Evolutionary conservation across 164 flowering plant genomes (phyloP), one percentile per base, ranked within the genome.

Genomic region (Vitis rotundifolia): DNA sequence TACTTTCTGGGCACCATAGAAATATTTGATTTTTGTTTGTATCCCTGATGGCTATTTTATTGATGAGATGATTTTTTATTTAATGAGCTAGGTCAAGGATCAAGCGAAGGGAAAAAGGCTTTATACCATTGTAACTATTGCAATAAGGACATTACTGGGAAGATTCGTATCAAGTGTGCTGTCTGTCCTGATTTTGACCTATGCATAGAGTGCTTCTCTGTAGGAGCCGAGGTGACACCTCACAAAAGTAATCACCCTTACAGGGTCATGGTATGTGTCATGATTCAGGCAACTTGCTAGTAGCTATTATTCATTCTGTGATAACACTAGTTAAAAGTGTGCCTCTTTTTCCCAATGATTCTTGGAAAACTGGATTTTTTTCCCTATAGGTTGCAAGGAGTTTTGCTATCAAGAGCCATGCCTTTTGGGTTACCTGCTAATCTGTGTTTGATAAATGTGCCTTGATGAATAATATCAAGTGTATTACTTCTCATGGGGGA

Each of bases 61-160:
- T 68, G 31, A 5, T 26, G 9, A 31, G 3, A 37, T 66, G 26
- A 60, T 57, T 68, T 49, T 12, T 48, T 61, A 54, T 67, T 26
- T 19, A 16, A 6, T 31, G 74, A 44, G 49, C 28, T 75, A 84
- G 91, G 84, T 73, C 89, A 81, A 77, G 93, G 88, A 77, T 68
- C 85, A 56, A 70, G 63, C 64, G 93, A 89, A 49, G 90, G 93
- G 76, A 87, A 87, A 75, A 78, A 64, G 79, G 90, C 95, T 69
- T 76, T 84, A 61, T 89, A 87, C 77, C 93, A 91, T 66, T 91
- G 96, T 80, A 89, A 91, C 67, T 87, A 91, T 73, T 91, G 96
- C 84, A 89, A 86, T 69, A 91, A 91, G 75, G 96, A 91, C 71
- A 85, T 91, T 53, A 79, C 93, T 14, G 93, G 93, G 61, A 87